Evolutionary conservation across 768 basidiomycete species (phyloP), one percentile per base, ranked within the genome.

Genomic region (Lentinula sp.): DNA sequence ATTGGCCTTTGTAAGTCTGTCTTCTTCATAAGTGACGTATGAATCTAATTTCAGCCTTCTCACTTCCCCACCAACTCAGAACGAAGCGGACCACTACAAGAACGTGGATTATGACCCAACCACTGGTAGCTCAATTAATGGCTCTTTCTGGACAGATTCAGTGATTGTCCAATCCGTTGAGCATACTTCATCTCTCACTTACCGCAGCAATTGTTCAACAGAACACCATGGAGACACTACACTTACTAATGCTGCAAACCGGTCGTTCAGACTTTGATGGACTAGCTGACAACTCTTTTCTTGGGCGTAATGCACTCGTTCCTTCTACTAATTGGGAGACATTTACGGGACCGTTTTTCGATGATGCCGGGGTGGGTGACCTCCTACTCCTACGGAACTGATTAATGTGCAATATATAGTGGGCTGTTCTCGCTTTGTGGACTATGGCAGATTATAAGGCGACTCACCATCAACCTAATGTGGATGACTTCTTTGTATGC

Each of bases 121-220:
- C 6, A 73, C 63, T 55, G 82, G 83, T 1, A 71, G 73, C 52
- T 82, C 80, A 61, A 81, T 62, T 16, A 73, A 75, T 32, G 83
- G 83, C 41, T 76, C 78, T 8, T 71, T 83, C n/a, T 84, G 82
- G 83, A 84, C 83, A 2, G 81, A 84, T 65, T 78, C 81, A 4
- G 82, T 84, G 58, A 20, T 75, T 64, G 20, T 53, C 16, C 46
- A 16, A 33, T 18, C 15, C 50, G 48, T 13, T 45, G 45, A 48
- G 20, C 18, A 0, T 18, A 2, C 13, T 42, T 15, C 16, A 15
- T 4, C 18, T n/a, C 9, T 28, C 37, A n/a, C 10, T 39, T n/a
- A 54, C 35, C 36, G 8, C 6, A 18, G 18, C n/a, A 35, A 5
- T 37, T 9, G 13, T 28, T 13, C 23, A 9, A 32, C 49, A 85